Evolutionary conservation across 1,284 basidiomycete species (phyloP).

Genomic region (Ustilago vetiveriae): DNA sequence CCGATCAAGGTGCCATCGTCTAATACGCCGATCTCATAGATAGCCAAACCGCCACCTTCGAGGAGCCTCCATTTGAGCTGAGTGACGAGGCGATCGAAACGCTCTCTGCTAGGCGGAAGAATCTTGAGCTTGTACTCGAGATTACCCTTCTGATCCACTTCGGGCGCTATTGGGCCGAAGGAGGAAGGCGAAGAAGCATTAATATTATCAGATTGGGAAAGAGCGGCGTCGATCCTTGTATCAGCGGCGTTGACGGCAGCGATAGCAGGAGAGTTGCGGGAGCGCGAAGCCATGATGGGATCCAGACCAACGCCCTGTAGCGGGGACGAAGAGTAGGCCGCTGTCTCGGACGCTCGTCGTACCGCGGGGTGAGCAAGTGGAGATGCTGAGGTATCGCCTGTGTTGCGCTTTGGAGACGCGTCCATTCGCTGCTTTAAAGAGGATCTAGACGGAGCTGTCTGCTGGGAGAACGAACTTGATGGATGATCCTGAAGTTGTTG

Average conservation of each 20-base stretch:
- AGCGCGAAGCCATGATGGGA: constrained; percentile 28
- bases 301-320: constrained; percentile 28
- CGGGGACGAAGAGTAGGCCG: constrained; percentile 32
- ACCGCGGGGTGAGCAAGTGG: constrained; percentile 16
- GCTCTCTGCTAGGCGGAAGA: constrained; percentile 55
- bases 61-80: constrained; percentile 66
- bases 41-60: constrained; percentile 61
- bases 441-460: background rate
- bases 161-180: constrained; percentile 55
- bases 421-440: constrained; percentile 12
- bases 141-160: constrained; percentile 63
- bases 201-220: background rate
- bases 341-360: constrained; percentile 25
- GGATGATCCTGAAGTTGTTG: constrained; percentile 19
- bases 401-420: constrained; percentile 5
- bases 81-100: constrained; percentile 64
- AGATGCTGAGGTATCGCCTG: constrained; percentile 5
- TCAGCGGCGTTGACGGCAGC: background rate
- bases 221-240: background rate
- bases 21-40: constrained; percentile 65
- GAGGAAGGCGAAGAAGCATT: constrained; percentile 17
- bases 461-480: background rate
- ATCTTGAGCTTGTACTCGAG: constrained; percentile 67
- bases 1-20: constrained; percentile 65
- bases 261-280: constrained; percentile 25